Percentiles rank a stretch among this genome's conserved stretches.
These are phyloP conservation scores for Gorgonomyces haynaldii DNA, from an alignment of 192 early-diverging fungal species.

Conservation along the genomic window DNA sequence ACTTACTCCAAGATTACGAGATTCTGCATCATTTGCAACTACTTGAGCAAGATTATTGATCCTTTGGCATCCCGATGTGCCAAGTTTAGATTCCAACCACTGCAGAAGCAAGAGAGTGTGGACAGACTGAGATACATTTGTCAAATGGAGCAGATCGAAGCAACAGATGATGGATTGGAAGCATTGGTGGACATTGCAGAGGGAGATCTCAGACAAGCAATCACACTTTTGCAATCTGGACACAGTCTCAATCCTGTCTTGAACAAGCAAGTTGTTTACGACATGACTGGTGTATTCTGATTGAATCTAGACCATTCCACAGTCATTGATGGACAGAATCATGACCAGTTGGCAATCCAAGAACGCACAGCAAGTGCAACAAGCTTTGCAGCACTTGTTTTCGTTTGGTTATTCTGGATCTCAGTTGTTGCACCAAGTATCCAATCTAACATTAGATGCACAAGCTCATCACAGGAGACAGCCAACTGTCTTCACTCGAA, in stretches of 20 bases:
- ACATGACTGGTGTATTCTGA: constrained; percentile 66
- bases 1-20: constrained; percentile 83
- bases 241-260: constrained; percentile 36
- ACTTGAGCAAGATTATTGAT: constrained; percentile 62
- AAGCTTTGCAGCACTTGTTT: constrained; percentile 45
- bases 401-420: constrained; percentile 63
- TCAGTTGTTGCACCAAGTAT: constrained; percentile 65
- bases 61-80: constrained; percentile 87
- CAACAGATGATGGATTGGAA: constrained; percentile 42
- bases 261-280: constrained; percentile 46
- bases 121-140: constrained; percentile 57
- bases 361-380: constrained; percentile 34
- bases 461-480: constrained; percentile 47
- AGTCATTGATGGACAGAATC: constrained; percentile 46
- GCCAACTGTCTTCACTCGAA: constrained; percentile 49
- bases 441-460: no score
- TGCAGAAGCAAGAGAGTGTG: constrained; percentile 50
- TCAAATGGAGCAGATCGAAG: constrained; percentile 51
- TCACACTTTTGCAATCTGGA: constrained; percentile 82
- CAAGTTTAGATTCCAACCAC: constrained; percentile 86
- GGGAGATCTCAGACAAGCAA: constrained; percentile 86
- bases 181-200: constrained; percentile 62
- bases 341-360: constrained; percentile 39
- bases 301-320: constrained; percentile 46
- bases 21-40: constrained; percentile 92